Base-by-base conservation (phyloP, 2,329 filamentous ascomycete species). In the Periconia macrospinosa region DNA sequence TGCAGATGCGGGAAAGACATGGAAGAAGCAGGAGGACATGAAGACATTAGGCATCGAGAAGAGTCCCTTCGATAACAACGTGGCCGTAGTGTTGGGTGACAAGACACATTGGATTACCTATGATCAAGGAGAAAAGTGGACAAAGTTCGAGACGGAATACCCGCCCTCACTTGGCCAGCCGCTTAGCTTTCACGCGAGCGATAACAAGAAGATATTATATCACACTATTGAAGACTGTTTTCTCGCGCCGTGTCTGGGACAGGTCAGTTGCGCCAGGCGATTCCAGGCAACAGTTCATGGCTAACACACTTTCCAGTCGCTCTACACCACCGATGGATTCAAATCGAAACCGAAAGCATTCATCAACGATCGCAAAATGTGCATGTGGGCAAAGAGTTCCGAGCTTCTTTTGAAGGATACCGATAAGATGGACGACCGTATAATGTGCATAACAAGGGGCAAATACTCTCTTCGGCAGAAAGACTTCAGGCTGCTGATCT, bases 251-350 rank as follows among this genome's bases (percentile, higher is more conserved):
- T 79, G 78, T 60, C 66, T 76, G 41, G 73, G 73, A 50, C 70
- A 70, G 86, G 86, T 69, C 85, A 88, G 52, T 37, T 37, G 33
- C 33, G 33, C 10, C 14, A 13, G 6, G 30, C 2, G 13, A 1
- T 18, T 10, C n/a, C 18, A 10, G 17, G 20, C 9, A 30, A 2
- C 30, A 19, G 15, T 20, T 30, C n/a, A 23, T 41, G 27, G 47
- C 62, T 66, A 51, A 67, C 49, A 19, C 13, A 10, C 6, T 41
- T 18, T 17, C 30, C 58, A 78, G 62, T 77, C 81, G 19, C 83
- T 79, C 62, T 97, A 96, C 72, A 97, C 94, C 2, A 86, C 82
- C 14, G 88, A 97, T 73, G 91, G 91, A 60, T 99, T 99, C 78
- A 81, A 88, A 59, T 83, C 82, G 6, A 75, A 82, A 42, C 83